These are phyloP conservation scores for Nicotiana tomentosiformis DNA, from an alignment of 257 asterid species.

Conservation along the genomic window DNA sequence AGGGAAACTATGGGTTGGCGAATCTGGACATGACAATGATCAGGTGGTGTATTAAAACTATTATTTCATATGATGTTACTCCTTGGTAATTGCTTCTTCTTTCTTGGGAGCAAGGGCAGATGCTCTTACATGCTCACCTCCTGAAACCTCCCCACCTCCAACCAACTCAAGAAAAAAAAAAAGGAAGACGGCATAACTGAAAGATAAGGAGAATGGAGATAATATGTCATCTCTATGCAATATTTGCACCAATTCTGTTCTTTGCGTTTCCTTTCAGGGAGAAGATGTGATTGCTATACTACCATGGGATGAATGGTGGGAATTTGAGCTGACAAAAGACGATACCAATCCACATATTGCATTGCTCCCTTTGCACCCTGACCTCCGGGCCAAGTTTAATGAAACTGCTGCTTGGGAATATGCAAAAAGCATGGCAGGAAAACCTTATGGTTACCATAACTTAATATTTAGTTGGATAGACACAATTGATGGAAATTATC, in stretches of 20 bases:
- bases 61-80: not conserved
- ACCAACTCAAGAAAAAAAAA: not conserved
- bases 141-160: not conserved
- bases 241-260: not conserved
- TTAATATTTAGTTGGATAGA: conserved; percentile 95
- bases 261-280: conserved; percentile 40
- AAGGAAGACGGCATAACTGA: not conserved
- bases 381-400: conserved; percentile 71
- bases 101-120: not conserved
- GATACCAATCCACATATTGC: conserved; percentile 83
- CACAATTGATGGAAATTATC: conserved; percentile 69
- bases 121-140: not conserved
- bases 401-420: conserved; percentile 91
- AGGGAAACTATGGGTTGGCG: conserved; percentile 88
- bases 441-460: conserved; percentile 88
- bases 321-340: conserved; percentile 69
- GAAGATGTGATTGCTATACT: conserved; percentile 70
- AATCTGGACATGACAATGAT: conserved; percentile 79
- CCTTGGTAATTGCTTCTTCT: not conserved
- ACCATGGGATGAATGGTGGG: conserved; percentile 98
- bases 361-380: conserved; percentile 74
- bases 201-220: not conserved
- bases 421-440: conserved; percentile 75
- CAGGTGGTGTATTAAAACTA: conserved; percentile 36
- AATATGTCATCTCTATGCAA: not conserved